Evolutionary conservation across 805 yeast genomes (phyloP).

Genomic region (Ogataea ramenticola): DNA sequence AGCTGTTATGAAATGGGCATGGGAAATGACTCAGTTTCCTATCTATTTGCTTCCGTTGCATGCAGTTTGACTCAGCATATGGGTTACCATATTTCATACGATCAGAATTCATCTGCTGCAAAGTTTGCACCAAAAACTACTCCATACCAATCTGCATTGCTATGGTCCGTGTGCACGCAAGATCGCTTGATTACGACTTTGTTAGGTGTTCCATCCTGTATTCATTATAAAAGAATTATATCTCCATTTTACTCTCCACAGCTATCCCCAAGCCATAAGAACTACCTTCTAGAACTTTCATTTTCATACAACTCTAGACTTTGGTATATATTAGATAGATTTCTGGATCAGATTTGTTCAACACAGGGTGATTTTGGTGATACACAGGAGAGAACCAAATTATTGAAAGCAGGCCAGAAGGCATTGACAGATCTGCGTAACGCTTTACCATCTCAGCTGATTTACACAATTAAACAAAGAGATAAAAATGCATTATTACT

Average conservation of each 20-base stretch:
- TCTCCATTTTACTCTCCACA: slow-evolving; percentile 22
- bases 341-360: slow-evolving; percentile 27
- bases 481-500: slow-evolving; percentile 12
- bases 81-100: slow-evolving; percentile 25
- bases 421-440: slow-evolving; percentile 16
- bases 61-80: slow-evolving; percentile 27
- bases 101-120: slow-evolving; percentile 11
- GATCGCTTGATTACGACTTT: slow-evolving; percentile 22
- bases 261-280: slow-evolving; percentile 4
- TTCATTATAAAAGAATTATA: slow-evolving; percentile 27
- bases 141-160: slow-evolving; percentile 18
- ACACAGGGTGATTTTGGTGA: slow-evolving; percentile 27
- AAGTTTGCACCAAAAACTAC: slow-evolving; percentile 18
- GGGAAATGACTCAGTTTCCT: slow-evolving; percentile 24
- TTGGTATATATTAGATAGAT: slow-evolving; percentile 26
- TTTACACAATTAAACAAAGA: background rate
- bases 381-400: slow-evolving; percentile 17
- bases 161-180: slow-evolving; percentile 26
- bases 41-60: slow-evolving; percentile 22
- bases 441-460: slow-evolving; percentile 15
- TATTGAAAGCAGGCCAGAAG: slow-evolving; percentile 18
- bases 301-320: slow-evolving; percentile 21
- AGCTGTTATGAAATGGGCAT: slow-evolving; percentile 26
- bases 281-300: slow-evolving; percentile 16
- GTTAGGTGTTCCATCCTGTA: slow-evolving; percentile 24